Evolutionary conservation across 2,329 filamentous ascomycete species (phyloP).

Genomic region (Fusarium virguliforme): DNA sequence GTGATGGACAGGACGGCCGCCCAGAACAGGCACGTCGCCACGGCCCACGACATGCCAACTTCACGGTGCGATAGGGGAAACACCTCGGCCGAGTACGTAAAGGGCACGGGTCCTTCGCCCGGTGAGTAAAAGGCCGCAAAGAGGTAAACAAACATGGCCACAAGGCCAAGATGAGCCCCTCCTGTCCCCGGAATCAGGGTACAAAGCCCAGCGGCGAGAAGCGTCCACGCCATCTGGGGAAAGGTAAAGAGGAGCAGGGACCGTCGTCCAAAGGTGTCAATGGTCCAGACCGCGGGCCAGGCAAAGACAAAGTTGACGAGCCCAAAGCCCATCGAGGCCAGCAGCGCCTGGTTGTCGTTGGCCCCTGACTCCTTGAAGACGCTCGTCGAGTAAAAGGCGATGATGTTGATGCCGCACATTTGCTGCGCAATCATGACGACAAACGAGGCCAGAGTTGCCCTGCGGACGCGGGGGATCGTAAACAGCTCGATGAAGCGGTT

Average conservation of each 20-base stretch:
- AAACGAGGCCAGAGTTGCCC: slow-evolving; percentile 83
- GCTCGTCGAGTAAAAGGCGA: slow-evolving; percentile 82
- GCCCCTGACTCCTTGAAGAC: slow-evolving; percentile 74
- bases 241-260: slow-evolving; percentile 64
- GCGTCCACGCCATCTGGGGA: slow-evolving; percentile 61
- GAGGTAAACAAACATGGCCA: slow-evolving; percentile 71
- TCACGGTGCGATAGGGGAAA: slow-evolving; percentile 81
- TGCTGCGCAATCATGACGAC: slow-evolving; percentile 86
- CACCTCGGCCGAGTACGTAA: slow-evolving; percentile 78
- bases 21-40: slow-evolving; percentile 76
- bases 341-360: slow-evolving; percentile 68
- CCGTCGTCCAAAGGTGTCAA: slow-evolving; percentile 71
- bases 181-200: slow-evolving; percentile 64
- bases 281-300: slow-evolving; percentile 72
- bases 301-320: slow-evolving; percentile 73
- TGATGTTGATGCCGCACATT: slow-evolving; percentile 81
- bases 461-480: slow-evolving; percentile 77
- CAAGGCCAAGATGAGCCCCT: slow-evolving; percentile 60
- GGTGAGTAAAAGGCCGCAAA: slow-evolving; percentile 68
- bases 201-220: slow-evolving; percentile 63
- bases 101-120: slow-evolving; percentile 77
- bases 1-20: slow-evolving; percentile 75
- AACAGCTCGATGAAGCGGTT: slow-evolving; percentile 77
- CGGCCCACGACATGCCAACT: slow-evolving; percentile 79
- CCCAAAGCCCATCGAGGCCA: slow-evolving; percentile 72